phyloP scores from a whole-genome alignment of 1,284 basidiomycete species.

The Ganoderma lingzhi region DNA sequence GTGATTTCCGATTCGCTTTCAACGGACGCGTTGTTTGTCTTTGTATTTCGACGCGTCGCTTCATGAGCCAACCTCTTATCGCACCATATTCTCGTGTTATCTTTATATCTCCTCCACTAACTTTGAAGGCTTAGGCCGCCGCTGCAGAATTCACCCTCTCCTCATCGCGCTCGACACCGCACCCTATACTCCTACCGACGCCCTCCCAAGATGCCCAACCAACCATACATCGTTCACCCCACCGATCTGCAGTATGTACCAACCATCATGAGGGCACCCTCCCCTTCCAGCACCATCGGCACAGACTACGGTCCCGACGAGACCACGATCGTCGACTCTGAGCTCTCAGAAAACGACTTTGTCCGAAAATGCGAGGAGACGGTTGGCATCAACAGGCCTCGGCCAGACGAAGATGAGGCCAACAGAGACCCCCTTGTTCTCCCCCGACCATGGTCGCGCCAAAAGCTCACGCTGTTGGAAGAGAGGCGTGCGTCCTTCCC shows the following conservation, averaged over 20 bases:
- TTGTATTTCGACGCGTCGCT: constrained; percentile 33
- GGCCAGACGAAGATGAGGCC: constrained; percentile 54
- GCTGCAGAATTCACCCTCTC: background rate
- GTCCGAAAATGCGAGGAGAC: constrained; percentile 59
- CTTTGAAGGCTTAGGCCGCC: background rate
- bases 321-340: constrained; percentile 62
- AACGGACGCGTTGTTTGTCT: constrained; percentile 35
- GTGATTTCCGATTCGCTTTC: constrained; percentile 28
- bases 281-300: constrained; percentile 76
- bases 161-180: background rate
- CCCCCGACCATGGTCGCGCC: constrained; percentile 26
- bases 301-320: constrained; percentile 70
- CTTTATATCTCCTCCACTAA: constrained; percentile 4
- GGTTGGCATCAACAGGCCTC: constrained; percentile 51
- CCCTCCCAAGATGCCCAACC: constrained; percentile 29
- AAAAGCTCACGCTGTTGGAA: constrained; percentile 39
- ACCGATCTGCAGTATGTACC: constrained; percentile 60
- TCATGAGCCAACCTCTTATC: constrained; percentile 30
- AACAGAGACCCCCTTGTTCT: constrained; percentile 43
- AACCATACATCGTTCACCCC: constrained; percentile 43
- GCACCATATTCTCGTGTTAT: constrained; percentile 10
- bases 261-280: constrained; percentile 71
- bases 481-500: constrained; percentile 51
- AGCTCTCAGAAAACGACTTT: constrained; percentile 59
- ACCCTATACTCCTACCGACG: background rate